These are phyloP conservation scores for Saccharomyces uvarum DNA, from an alignment of 1,139 yeast species.

Conservation along the genomic window DNA sequence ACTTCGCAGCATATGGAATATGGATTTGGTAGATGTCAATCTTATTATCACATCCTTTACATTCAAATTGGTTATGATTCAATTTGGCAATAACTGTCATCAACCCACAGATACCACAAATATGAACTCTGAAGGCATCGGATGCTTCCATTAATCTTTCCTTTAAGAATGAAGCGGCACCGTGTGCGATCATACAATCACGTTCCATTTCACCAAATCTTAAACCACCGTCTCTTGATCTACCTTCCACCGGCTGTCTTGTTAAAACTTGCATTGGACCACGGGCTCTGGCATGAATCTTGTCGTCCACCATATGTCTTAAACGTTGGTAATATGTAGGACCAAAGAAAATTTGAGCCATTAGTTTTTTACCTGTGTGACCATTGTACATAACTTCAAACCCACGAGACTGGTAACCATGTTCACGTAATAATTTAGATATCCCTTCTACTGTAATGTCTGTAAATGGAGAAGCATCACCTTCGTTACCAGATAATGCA, in stretches of 20 bases:
- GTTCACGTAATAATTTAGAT: conserved; percentile 82
- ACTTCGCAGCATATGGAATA: conserved; percentile 94
- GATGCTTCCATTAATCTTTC: conserved; percentile 98
- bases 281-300: conserved; percentile 98
- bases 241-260: conserved; percentile 98
- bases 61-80: conserved; percentile 94
- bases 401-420: conserved; percentile 96
- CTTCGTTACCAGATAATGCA: conserved; percentile 89
- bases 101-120: conserved; percentile 96
- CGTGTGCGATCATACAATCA: conserved; percentile 99
- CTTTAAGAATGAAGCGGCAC: conserved; percentile 95
- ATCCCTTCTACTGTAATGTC: conserved; percentile 97
- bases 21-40: conserved; percentile 96
- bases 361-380: conserved; percentile 93
- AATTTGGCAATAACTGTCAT: conserved; percentile 96
- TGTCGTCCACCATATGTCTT: conserved; percentile 98
- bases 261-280: conserved; percentile 98
- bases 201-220: conserved; percentile 99
- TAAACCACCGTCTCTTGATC: conserved; percentile 98
- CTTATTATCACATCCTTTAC: conserved; percentile 97
- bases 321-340: conserved; percentile 97
- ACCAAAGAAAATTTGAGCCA: conserved; percentile 98
- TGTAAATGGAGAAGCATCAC: conserved; percentile 98
- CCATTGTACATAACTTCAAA: conserved; percentile 98
- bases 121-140: conserved; percentile 95